Base-by-base conservation (phyloP, 345 rosid genomes). In the Lepidium africanum region DNA sequence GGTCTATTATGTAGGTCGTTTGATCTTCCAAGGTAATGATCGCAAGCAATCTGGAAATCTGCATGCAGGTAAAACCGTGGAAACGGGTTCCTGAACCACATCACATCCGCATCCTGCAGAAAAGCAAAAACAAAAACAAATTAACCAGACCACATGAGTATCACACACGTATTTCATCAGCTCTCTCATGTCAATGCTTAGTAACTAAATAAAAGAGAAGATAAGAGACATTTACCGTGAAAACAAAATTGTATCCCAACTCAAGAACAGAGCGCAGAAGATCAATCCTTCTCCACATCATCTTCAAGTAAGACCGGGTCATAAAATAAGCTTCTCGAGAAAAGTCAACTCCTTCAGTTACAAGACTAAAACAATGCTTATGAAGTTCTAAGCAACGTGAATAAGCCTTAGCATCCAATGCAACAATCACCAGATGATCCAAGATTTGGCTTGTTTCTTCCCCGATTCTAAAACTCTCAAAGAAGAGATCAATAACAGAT, bases 281-380 rank as follows among this genome's bases (percentile, higher is more conserved):
- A 58, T 87, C 89, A 50, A 91, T 84, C 73, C 97, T 84, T 75
- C 81, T 83, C 97, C 97, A 91, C 97, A 89, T 91, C 97, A 91
- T 87, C 74, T 84, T 79, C 85, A 91, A 78, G 77, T 91, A 91
- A 14, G 70, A 64, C 32, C 82, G 68, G 6, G 96, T 87, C 96
- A 87, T 91, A 66, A 88, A 91, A 65, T 81, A 85, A 8, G 97
- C 97, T 78, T 89, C 97, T 3, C 41, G 35, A 16, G 78, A 81
- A 67, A 91, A 91, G 79, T 89, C 90, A 40, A 82, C 77, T 32
- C 83, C 91, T 17, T 87, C 80, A 9, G 96, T 88, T 38, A 81
- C 72, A 37, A 89, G 86, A 64, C 87, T 80, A 67, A 71, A 86
- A 80, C 97, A 91, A 75, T 84, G 86, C 17, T 45, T 54, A 73